A percentile compares a stretch with the other conserved stretches of the same genome.
These are phyloP conservation scores for Plenodomus biglobosus DNA, from an alignment of 2,329 filamentous ascomycete genomes.

Conservation along the genomic window DNA sequence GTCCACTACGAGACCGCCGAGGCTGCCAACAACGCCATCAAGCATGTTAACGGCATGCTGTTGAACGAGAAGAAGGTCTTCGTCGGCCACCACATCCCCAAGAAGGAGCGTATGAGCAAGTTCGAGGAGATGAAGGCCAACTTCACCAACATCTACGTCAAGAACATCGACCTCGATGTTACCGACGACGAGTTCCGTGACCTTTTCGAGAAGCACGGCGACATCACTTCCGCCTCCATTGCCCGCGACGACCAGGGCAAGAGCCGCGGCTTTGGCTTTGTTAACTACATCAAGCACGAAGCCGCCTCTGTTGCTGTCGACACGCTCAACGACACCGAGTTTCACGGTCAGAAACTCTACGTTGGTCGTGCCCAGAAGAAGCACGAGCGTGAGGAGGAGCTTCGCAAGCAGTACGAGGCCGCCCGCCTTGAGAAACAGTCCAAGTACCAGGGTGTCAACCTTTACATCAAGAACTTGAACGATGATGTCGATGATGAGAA, in stretches of 20 bases:
- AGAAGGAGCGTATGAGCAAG: constrained; percentile 99
- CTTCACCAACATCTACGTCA: constrained; percentile 99
- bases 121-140: constrained; percentile 99
- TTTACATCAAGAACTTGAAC: constrained; percentile 99
- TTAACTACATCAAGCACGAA: constrained; percentile 94
- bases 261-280: constrained; percentile 93
- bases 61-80: constrained; percentile 99
- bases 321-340: constrained; percentile 86
- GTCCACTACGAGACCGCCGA: constrained; percentile 99
- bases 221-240: constrained; percentile 93
- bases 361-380: constrained; percentile 99
- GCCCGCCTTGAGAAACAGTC: constrained; percentile 96
- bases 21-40: constrained; percentile 94
- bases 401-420: constrained; percentile 98
- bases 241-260: constrained; percentile 87
- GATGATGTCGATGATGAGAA: constrained; percentile 98
- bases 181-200: constrained; percentile 93
- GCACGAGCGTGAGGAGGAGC: constrained; percentile 98
- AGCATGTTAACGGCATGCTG: constrained; percentile 99
- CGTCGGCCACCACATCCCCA: constrained; percentile 97
- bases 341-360: constrained; percentile 93
- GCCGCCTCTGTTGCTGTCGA: constrained; percentile 84
- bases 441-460: constrained; percentile 99
- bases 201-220: constrained; percentile 87
- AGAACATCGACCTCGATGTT: constrained; percentile 86